phyloP scores from a whole-genome alignment of 208 protist species.

The Novymonas esmeraldas region DNA sequence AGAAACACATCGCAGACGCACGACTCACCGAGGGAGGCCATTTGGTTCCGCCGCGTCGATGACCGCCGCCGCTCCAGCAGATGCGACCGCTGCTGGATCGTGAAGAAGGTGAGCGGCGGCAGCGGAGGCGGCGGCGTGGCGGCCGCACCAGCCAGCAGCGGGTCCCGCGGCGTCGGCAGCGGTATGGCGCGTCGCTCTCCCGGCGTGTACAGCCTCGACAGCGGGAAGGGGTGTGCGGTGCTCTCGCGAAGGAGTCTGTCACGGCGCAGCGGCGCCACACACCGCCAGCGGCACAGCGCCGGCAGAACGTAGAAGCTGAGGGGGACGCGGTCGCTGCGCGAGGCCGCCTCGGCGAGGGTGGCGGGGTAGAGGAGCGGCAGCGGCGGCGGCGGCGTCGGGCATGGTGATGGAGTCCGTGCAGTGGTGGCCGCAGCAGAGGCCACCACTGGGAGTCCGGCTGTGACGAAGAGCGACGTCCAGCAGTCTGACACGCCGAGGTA shows the following conservation, averaged over 20 bases:
- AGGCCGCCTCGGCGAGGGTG: neutral
- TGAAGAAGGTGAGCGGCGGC: conserved; percentile 24
- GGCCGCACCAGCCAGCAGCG: too few species aligned
- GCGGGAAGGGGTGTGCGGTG: conserved; percentile 19
- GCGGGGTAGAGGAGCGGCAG: neutral
- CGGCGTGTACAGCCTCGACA: conserved; percentile 3
- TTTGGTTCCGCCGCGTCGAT: conserved; percentile 7
- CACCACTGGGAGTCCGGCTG: conserved; percentile 15
- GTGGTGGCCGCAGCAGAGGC: neutral
- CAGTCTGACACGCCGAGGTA: conserved; percentile 31
- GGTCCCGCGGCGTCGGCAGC: too few species aligned
- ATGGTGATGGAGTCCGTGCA: neutral
- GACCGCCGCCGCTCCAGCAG: conserved; percentile 15
- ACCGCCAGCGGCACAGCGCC: conserved; percentile 25
- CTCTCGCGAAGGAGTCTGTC: conserved; percentile 19
- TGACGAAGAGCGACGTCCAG: conserved; percentile 30
- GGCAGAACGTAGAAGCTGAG: conserved; percentile 33
- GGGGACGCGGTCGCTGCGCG: conserved; percentile 11
- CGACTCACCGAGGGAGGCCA: conserved; percentile 17
- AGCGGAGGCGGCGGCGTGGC: neutral
- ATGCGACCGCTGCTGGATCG: conserved; percentile 21
- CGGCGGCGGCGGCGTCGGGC: neutral
- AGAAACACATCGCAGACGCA: conserved; percentile 31
- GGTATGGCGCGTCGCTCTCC: neutral
- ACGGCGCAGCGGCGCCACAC: conserved; percentile 5